These are phyloP conservation scores for Pestalotiopsis sp. DNA, from an alignment of 2,329 filamentous ascomycete species.

Conservation along the genomic window DNA sequence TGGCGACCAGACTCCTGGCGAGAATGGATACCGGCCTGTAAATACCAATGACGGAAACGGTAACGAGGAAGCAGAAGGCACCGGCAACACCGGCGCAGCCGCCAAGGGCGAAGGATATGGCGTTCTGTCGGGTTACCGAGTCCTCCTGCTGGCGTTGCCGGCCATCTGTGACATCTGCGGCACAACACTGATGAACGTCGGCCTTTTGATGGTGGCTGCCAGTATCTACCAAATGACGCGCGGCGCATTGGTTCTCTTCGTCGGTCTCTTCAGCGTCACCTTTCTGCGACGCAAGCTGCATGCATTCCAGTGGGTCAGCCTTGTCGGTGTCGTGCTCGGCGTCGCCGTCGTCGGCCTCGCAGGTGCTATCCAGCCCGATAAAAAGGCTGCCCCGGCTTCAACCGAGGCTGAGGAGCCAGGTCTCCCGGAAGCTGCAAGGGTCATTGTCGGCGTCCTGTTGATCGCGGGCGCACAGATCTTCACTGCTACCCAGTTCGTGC, in stretches of 20 bases:
- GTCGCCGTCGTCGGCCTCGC: conserved; percentile 89
- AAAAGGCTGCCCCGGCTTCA: conserved; percentile 35
- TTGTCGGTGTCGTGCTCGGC: conserved; percentile 83
- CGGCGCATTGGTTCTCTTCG: conserved; percentile 91
- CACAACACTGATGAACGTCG: conserved; percentile 96
- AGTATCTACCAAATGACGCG: conserved; percentile 99
- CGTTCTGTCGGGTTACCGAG: conserved; percentile 68
- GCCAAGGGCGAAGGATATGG: conserved; percentile 35
- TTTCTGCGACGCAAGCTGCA: conserved; percentile 80
- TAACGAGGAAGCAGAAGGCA: conserved; percentile 42
- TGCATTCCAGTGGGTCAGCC: conserved; percentile 88
- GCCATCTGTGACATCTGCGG: conserved; percentile 92
- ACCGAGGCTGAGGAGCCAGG: conserved; percentile 30
- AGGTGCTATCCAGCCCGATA: conserved; percentile 75
- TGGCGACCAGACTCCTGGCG: conserved; percentile 40
- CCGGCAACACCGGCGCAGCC: conserved; percentile 43
- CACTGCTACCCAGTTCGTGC: conserved; percentile 92
- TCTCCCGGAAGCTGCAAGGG: conserved; percentile 55
- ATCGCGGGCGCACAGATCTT: conserved; percentile 97
- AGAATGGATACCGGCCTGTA: conserved; percentile 67
- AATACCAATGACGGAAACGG: conserved; percentile 46
- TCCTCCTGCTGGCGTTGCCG: conserved; percentile 78
- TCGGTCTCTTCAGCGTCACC: conserved; percentile 90
- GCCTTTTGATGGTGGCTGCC: conserved; percentile 87
- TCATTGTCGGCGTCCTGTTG: conserved; percentile 80